phyloP scores from a whole-genome alignment of 257 asterid genomes.

The Craterostigma plantagineum region DNA sequence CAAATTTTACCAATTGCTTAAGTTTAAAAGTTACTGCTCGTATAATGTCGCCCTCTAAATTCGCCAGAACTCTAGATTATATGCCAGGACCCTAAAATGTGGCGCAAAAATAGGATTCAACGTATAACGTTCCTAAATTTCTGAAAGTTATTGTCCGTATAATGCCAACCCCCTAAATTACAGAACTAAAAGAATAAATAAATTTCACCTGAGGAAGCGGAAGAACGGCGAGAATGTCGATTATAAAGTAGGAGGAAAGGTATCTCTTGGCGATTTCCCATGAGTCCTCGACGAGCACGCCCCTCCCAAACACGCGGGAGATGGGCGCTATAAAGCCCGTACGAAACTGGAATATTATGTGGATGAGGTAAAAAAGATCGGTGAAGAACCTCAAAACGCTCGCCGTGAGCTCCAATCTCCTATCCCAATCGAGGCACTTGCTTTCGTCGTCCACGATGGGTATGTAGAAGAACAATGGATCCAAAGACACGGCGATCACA shows the following conservation, averaged over 20 bases:
- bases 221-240: conserved; percentile 92
- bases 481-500: conserved; percentile 82
- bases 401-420: conserved; percentile 55
- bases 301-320: conserved; percentile 98
- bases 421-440: conserved; percentile 78
- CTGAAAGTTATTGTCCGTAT: too few species aligned
- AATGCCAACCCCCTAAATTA: too few species aligned
- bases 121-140: too few species aligned
- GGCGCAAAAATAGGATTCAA: too few species aligned
- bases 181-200: too few species aligned
- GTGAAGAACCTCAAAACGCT: conserved; percentile 68
- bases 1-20: too few species aligned
- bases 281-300: conserved; percentile 80
- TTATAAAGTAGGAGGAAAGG: conserved; percentile 61
- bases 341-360: conserved; percentile 82
- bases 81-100: too few species aligned
- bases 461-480: conserved; percentile 86
- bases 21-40: too few species aligned
- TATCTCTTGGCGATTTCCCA: conserved; percentile 94
- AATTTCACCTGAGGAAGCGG: conserved; percentile 86
- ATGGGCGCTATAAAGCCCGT: conserved; percentile 94
- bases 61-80: too few species aligned
- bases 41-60: too few species aligned
- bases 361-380: conserved; percentile 73
- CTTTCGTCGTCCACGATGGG: conserved; percentile 50